Evolutionary conservation across 2,329 filamentous ascomycete genomes (phyloP).

Genomic region (Pseudocercospora vitis): DNA sequence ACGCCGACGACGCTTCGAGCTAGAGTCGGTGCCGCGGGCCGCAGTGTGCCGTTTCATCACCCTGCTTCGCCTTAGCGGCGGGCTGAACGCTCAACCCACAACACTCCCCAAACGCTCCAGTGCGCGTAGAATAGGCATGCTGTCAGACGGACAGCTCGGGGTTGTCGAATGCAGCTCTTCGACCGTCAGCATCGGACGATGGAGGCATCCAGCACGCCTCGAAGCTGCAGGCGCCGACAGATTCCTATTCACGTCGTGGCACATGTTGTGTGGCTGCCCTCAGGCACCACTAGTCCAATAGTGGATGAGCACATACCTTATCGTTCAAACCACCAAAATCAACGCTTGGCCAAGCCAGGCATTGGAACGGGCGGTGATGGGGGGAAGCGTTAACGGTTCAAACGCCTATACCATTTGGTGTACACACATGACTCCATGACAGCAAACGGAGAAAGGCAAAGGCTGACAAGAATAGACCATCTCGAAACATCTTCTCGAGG

Average conservation of each 20-base stretch:
- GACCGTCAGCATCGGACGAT: too few relatives aligned
- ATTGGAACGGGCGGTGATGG: not conserved
- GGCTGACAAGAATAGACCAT: not conserved
- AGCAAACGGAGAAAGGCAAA: not conserved
- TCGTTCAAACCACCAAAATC: too few relatives aligned
- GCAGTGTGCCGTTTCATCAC: not conserved
- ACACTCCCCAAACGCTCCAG: too few relatives aligned
- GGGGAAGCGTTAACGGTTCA: not conserved
- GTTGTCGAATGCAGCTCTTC: too few relatives aligned
- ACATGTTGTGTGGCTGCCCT: not conserved
- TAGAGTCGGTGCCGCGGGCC: not conserved
- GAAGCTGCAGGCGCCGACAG: not conserved
- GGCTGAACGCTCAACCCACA: not conserved
- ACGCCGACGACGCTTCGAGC: not conserved
- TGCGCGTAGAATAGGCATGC: too few relatives aligned
- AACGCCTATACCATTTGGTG: conserved; percentile 1
- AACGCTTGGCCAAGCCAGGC: not conserved
- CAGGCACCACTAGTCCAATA: not conserved
- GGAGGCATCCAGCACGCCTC: too few relatives aligned
- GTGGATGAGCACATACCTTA: not conserved
- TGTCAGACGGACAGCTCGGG: too few relatives aligned
- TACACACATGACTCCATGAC: conserved; percentile 1
- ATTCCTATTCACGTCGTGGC: not conserved
- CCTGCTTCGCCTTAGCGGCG: not conserved
- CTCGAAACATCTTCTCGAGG: not conserved